Conservation (phyloP, 2,329 filamentous ascomycete species). For the Pseudonectria foliicola region DNA sequence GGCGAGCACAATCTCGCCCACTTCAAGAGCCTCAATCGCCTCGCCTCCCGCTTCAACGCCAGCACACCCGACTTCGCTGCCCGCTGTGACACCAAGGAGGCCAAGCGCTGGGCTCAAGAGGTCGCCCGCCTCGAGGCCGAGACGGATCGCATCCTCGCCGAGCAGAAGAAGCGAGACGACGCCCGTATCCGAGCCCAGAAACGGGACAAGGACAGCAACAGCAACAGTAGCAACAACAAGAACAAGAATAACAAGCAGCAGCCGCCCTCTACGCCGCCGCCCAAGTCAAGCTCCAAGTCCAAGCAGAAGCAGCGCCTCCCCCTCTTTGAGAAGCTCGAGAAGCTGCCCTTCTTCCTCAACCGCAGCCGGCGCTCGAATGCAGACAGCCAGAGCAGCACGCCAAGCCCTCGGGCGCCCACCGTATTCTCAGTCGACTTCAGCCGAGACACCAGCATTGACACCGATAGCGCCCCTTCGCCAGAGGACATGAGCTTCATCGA, state of each 20-base stretch:
- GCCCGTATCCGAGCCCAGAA: conserved; percentile 35
- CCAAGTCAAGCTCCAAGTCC: conserved; percentile 23
- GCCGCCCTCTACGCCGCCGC: conserved; percentile 27
- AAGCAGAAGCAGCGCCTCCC: conserved; percentile 28
- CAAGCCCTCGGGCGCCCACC: conserved; percentile 26
- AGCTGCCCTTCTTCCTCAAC: conserved; percentile 30
- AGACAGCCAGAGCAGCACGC: conserved; percentile 25
- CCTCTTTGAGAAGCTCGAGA: conserved; percentile 39
- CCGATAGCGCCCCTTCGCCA: conserved; percentile 13
- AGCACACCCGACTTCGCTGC: conserved; percentile 12
- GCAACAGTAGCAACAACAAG: too few relatives aligned
- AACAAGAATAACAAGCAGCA: too few relatives aligned
- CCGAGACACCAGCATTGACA: conserved; percentile 27
- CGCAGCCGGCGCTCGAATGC: conserved; percentile 34
- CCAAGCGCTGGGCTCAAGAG: conserved; percentile 29
- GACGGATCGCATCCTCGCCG: conserved; percentile 40
- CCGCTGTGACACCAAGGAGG: conserved; percentile 13
- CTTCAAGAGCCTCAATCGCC: conserved; percentile 16
- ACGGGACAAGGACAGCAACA: too few relatives aligned
- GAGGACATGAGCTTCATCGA: conserved; percentile 35
- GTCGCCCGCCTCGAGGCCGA: conserved; percentile 40
- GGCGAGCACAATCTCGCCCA: conserved; percentile 16
- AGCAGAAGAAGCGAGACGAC: conserved; percentile 43
- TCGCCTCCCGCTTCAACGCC: conserved; percentile 15
- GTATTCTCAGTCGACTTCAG: conserved; percentile 30